Conservation (phyloP, 2,329 filamentous ascomycete genomes). For the Colletotrichum camelliae region DNA sequence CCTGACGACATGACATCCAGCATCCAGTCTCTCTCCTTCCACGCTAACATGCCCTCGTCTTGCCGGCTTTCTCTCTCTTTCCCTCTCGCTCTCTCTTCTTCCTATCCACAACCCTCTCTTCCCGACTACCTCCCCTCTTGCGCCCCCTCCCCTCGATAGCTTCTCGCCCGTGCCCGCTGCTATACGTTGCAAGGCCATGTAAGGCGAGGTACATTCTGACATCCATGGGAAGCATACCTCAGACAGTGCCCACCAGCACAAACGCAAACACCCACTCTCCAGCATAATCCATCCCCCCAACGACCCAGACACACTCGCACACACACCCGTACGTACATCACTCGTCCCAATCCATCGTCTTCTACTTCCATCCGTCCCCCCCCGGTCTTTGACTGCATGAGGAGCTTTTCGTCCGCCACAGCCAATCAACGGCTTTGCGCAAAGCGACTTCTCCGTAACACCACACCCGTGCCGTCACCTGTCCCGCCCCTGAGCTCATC, state of each 20-base stretch:
- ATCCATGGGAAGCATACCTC: background rate
- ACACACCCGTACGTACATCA: background rate
- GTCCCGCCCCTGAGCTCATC: conserved; percentile 7
- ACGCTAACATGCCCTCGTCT: background rate
- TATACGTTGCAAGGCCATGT: background rate
- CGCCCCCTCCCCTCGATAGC: background rate
- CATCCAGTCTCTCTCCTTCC: background rate
- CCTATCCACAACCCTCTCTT: background rate
- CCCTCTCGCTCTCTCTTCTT: background rate
- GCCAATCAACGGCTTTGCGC: background rate
- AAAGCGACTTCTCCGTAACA: background rate
- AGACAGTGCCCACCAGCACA: background rate
- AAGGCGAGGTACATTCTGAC: background rate
- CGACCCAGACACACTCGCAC: background rate
- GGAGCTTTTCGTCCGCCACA: conserved; percentile 22
- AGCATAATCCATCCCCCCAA: background rate
- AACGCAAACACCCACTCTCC: background rate
- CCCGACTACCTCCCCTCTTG: background rate
- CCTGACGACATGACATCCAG: background rate
- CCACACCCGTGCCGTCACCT: conserved; percentile 1
- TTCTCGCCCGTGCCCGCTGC: background rate
- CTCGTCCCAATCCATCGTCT: background rate
- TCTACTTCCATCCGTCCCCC: background rate
- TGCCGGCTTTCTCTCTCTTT: background rate
- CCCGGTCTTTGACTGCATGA: conserved; percentile 11